Evolutionary conservation across 345 rosid genomes (phyloP).

Genomic region (Punica granatum): DNA sequence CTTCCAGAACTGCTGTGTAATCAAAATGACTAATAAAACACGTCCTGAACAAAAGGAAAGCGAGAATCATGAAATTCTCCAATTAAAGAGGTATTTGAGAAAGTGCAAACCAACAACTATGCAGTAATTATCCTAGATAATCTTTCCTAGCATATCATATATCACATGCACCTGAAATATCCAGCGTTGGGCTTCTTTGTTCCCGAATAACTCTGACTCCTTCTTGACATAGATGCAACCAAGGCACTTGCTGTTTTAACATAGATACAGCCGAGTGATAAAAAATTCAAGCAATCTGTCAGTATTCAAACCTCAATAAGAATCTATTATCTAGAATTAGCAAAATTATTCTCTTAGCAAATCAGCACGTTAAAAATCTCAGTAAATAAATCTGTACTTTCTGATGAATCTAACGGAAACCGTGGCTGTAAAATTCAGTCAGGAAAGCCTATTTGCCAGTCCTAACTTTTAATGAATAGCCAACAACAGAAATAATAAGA

Average conservation of each 20-base stretch:
- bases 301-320: background rate
- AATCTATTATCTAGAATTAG: too few species aligned
- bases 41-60: background rate
- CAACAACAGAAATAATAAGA: too few species aligned
- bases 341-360: too few species aligned
- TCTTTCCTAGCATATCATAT: background rate
- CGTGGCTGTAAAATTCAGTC: too few species aligned
- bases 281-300: background rate
- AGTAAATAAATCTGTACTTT: too few species aligned
- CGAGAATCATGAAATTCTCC: background rate
- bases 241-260: slow-evolving; percentile 95
- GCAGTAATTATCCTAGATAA: background rate
- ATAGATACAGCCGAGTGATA: background rate
- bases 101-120: background rate
- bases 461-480: too few species aligned
- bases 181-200: too few species aligned
- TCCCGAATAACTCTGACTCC: slow-evolving; percentile 81
- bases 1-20: slow-evolving; percentile 66
- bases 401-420: too few species aligned
- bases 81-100: background rate
- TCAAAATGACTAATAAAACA: background rate
- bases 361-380: too few species aligned
- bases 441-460: too few species aligned
- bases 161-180: slow-evolving; percentile 64
- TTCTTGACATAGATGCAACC: slow-evolving; percentile 91